Evolutionary conservation across 345 rosid species (phyloP).

Genomic region (Citrus cavaleriei): DNA sequence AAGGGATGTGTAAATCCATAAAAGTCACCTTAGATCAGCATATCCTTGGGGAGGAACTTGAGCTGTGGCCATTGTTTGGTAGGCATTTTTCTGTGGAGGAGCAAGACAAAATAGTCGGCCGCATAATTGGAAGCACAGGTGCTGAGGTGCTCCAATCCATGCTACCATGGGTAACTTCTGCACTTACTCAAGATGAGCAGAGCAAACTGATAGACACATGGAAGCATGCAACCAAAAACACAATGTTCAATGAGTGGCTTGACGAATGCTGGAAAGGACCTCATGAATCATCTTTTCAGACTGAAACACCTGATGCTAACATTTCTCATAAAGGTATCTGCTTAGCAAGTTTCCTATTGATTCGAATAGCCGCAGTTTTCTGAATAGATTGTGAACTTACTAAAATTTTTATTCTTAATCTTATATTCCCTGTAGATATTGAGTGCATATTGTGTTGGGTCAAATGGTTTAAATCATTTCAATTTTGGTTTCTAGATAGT

Average conservation of each 20-base stretch:
- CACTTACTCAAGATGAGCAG: constrained; percentile 84
- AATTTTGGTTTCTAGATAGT: constrained; percentile 32
- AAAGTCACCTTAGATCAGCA: constrained; percentile 82
- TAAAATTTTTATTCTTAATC: background rate
- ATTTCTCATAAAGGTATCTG: constrained; percentile 44
- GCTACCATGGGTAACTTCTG: constrained; percentile 96
- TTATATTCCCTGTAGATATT: background rate
- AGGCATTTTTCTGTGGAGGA: constrained; percentile 73
- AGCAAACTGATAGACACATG: constrained; percentile 91
- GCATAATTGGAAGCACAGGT: constrained; percentile 87
- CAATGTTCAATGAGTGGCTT: constrained; percentile 95
- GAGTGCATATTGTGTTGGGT: background rate
- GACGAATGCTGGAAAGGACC: constrained; percentile 72
- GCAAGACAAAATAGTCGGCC: constrained; percentile 86
- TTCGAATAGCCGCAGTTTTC: background rate
- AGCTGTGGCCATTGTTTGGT: constrained; percentile 86
- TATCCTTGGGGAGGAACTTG: constrained; percentile 81
- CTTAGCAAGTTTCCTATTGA: constrained; percentile 5
- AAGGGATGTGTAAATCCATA: constrained; percentile 93
- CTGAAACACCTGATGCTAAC: constrained; percentile 43
- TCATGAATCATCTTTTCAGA: constrained; percentile 38
- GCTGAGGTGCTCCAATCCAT: constrained; percentile 92
- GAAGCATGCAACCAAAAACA: constrained; percentile 94
- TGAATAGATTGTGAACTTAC: background rate
- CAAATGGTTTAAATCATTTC: constrained; percentile 17